Conservation (phyloP, 2,329 filamentous ascomycete species). For the Botrytis tulipae region DNA sequence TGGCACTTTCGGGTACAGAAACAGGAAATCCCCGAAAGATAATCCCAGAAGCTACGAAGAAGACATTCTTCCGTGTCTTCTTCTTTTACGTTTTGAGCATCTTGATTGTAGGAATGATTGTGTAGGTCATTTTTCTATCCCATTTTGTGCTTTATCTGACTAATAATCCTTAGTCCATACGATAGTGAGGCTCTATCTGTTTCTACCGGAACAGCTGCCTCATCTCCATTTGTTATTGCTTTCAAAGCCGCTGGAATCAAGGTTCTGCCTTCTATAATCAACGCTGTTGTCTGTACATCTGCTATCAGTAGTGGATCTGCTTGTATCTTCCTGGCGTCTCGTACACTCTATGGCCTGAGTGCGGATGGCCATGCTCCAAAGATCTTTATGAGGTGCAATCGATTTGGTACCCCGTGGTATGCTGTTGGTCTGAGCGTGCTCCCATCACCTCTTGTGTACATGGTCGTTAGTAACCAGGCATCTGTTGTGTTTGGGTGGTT, state of each 20-base stretch:
- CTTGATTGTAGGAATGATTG: conserved; percentile 53
- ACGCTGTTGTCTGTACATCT: conserved; percentile 67
- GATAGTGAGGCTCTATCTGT: conserved; percentile 48
- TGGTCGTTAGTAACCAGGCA: conserved; percentile 59
- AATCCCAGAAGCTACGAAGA: conserved; percentile 51
- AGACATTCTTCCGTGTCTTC: conserved; percentile 55
- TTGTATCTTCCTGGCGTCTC: conserved; percentile 29
- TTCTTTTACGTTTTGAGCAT: conserved; percentile 48
- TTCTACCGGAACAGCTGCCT: conserved; percentile 45
- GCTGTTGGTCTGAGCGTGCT: conserved; percentile 54
- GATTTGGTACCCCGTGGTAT: conserved; percentile 55
- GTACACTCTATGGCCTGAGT: conserved; percentile 60
- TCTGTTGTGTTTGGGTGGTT: conserved; percentile 66
- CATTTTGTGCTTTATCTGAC: conserved; percentile 39
- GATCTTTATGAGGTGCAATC: conserved; percentile 54
- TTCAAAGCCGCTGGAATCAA: conserved; percentile 65
- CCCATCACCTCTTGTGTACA: conserved; percentile 66
- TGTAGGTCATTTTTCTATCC: conserved; percentile 34
- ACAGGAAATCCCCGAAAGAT: conserved; percentile 51
- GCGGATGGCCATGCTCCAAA: conserved; percentile 54
- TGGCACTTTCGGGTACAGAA: conserved; percentile 56
- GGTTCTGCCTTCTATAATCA: conserved; percentile 70
- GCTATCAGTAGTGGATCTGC: conserved; percentile 20
- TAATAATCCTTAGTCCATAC: conserved; percentile 57
- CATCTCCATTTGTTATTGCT: conserved; percentile 69